These are phyloP conservation scores for Aureobasidium lini DNA, from an alignment of 2,329 filamentous ascomycete genomes.

Conservation along the genomic window DNA sequence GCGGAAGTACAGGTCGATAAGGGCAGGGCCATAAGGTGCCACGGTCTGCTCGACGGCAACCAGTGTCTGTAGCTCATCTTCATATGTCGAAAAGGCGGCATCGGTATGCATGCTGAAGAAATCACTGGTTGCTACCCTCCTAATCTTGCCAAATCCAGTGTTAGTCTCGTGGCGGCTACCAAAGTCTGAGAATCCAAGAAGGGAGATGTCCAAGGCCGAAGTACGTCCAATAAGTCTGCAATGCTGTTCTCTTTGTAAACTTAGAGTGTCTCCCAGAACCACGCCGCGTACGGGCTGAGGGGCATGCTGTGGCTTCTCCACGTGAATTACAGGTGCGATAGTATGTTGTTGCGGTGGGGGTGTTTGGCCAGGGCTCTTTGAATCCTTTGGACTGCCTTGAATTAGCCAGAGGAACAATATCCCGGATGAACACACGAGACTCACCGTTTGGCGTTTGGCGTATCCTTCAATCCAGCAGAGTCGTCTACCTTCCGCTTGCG, in stretches of 20 bases:
- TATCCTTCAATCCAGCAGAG: slow-evolving; percentile 27
- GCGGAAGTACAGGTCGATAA: slow-evolving; percentile 76
- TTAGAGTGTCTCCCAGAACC: slow-evolving; percentile 45
- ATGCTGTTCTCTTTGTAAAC: slow-evolving; percentile 69
- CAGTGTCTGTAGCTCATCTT: slow-evolving; percentile 60
- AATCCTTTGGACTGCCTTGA: slow-evolving; percentile 4
- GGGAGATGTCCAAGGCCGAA: slow-evolving; percentile 74
- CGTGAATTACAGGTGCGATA: slow-evolving; percentile 5
- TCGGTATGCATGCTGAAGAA: slow-evolving; percentile 77
- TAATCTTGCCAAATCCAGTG: slow-evolving; percentile 53
- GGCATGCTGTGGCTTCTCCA: slow-evolving; percentile 13
- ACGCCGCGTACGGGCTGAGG: slow-evolving; percentile 7
- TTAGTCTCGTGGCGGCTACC: slow-evolving; percentile 76
- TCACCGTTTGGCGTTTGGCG: slow-evolving; percentile 20
- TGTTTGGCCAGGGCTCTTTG: slow-evolving; percentile 9
- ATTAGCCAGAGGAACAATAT: background rate
- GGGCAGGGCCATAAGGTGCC: slow-evolving; percentile 63
- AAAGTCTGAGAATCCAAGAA: slow-evolving; percentile 73
- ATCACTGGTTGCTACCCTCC: slow-evolving; percentile 69
- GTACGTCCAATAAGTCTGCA: slow-evolving; percentile 79
- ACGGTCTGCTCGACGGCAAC: slow-evolving; percentile 70
- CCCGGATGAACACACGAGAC: slow-evolving; percentile 13
- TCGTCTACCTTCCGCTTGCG: slow-evolving; percentile 73
- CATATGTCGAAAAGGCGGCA: slow-evolving; percentile 61
- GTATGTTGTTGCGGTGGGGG: slow-evolving; percentile 4